Percentiles rank a stretch among this genome's conserved stretches.
Evolutionary conservation across 306 rosid genomes (phyloP).

Genomic region (Dalbergia oliveri): DNA sequence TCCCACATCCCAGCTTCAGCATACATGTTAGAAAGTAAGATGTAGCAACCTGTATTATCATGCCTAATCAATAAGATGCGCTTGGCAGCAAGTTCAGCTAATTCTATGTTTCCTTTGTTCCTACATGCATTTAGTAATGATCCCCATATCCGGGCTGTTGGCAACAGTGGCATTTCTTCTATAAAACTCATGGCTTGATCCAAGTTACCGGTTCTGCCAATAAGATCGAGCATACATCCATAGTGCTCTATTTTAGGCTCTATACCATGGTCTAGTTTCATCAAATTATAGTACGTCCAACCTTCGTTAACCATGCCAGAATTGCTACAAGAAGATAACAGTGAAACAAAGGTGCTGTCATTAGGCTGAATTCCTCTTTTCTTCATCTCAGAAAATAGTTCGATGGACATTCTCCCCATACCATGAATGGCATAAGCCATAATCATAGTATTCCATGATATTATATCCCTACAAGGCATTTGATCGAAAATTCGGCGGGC

Average conservation of each 20-base stretch:
- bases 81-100: slow-evolving; percentile 61
- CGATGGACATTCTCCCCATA: slow-evolving; percentile 54
- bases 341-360: slow-evolving; percentile 63
- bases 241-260: slow-evolving; percentile 69
- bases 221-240: slow-evolving; percentile 69
- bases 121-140: slow-evolving; percentile 65
- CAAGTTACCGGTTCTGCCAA: slow-evolving; percentile 58
- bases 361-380: slow-evolving; percentile 55
- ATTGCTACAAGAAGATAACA: slow-evolving; percentile 62
- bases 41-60: slow-evolving; percentile 63
- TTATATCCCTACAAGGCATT: slow-evolving; percentile 54
- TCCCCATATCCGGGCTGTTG: slow-evolving; percentile 72
- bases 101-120: slow-evolving; percentile 59
- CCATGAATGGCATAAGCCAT: slow-evolving; percentile 75
- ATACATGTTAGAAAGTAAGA: slow-evolving; percentile 68
- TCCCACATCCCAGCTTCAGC: slow-evolving; percentile 67
- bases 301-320: slow-evolving; percentile 65
- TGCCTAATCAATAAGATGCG: slow-evolving; percentile 49
- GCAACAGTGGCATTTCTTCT: slow-evolving; percentile 56
- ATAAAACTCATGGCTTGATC: slow-evolving; percentile 61
- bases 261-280: slow-evolving; percentile 56
- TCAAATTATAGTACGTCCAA: slow-evolving; percentile 55
- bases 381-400: slow-evolving; percentile 56
- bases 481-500: slow-evolving; percentile 53
- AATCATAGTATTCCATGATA: slow-evolving; percentile 65